A percentile compares a stretch with the other conserved stretches of the same genome.
These are phyloP conservation scores for Aspergillus persii DNA, from an alignment of 2,329 filamentous ascomycete species.

Conservation along the genomic window DNA sequence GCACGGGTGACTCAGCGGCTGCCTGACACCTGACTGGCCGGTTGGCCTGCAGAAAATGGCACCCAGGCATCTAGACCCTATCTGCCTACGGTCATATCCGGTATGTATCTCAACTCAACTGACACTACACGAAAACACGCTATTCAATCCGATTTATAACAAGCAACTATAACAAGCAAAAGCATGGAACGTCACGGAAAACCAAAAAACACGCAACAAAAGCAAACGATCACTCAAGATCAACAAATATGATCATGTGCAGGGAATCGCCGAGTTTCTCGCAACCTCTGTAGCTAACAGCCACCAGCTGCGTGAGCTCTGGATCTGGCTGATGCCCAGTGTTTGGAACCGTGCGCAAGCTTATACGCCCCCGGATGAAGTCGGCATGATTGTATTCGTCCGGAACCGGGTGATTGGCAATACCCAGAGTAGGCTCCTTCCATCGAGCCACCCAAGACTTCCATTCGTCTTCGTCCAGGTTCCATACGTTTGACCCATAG, in stretches of 20 bases:
- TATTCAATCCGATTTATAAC: too few relatives aligned
- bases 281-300: background rate
- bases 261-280: background rate
- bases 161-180: too few relatives aligned
- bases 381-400: background rate
- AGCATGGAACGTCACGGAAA: too few relatives aligned
- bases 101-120: background rate
- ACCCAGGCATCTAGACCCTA: too few relatives aligned
- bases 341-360: background rate
- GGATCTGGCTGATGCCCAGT: background rate
- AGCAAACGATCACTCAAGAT: background rate
- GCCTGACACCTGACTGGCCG: background rate
- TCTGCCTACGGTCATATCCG: too few relatives aligned
- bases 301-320: background rate
- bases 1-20: constrained; percentile 22
- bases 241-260: background rate
- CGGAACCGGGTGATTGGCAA: background rate
- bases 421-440: background rate
- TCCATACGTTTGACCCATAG: background rate
- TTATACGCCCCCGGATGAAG: background rate
- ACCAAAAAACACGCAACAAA: too few relatives aligned
- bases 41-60: too few relatives aligned
- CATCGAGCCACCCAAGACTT: background rate
- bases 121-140: too few relatives aligned
- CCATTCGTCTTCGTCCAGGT: background rate